Base-by-base conservation (phyloP, 257 asterid genomes). In the Verbascum thapsus region DNA sequence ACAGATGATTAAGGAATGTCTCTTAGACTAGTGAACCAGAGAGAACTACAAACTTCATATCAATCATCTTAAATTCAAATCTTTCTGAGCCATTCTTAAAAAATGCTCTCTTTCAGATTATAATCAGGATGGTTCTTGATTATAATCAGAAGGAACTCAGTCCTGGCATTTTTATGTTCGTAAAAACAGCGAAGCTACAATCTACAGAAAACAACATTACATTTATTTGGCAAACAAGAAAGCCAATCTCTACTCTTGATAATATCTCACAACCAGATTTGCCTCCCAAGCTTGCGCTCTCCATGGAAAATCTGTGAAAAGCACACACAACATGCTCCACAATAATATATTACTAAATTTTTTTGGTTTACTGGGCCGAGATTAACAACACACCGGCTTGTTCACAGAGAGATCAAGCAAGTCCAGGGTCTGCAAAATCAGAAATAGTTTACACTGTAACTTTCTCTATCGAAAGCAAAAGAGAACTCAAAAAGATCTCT, bases 371-470 rank as follows among this genome's bases (percentile, higher is more conserved):
- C 75, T 53, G 61, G 47, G 77, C 72, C 51, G 72, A 18, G 63
- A 39, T 41, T 53, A 44, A 40, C 15, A 44, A 83, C 53, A 66
- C 83, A 37, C 86, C 91, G 26, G 88, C 96, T 83, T 92, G 88
- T 78, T 89, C 97, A 19, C 97, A n/a, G n/a, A 92, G 38, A 92
- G 94, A 79, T 92, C 99, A 3, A 92, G 84, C 76, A 92, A 62
- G 74, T 85, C 91, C 76, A 92, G 67, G 17, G 99, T 89, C 99
- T 92, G 90, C 81, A 67, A 53, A 12, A 55, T 23, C n/a, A n/a
- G n/a, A n/a, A n/a, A n/a, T n/a, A n/a, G n/a, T n/a, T n/a, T n/a
- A n/a, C n/a, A n/a, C n/a, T n/a, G 37, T 32, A 17, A 70, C 20
- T 58, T 38, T 58, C 53, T 4, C 0, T 13, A 38, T 50, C n/a